These are phyloP conservation scores for Kickxella alabastrina DNA, from an alignment of 192 early-diverging fungal species.

Conservation along the genomic window DNA sequence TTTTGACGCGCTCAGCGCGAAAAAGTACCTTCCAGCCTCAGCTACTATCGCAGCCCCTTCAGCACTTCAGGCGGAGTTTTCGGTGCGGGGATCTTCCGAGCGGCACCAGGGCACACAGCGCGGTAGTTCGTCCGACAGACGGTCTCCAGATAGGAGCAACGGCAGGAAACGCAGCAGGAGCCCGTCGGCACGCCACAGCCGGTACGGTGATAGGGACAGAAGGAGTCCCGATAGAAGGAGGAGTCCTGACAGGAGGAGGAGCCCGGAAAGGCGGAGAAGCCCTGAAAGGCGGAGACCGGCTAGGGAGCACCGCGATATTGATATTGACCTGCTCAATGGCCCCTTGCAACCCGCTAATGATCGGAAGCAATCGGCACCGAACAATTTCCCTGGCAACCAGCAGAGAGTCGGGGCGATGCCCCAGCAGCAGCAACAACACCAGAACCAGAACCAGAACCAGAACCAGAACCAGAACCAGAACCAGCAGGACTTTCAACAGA, in stretches of 20 bases:
- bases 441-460: conserved; percentile 5
- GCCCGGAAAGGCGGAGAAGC: not conserved
- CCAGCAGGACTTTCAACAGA: conserved; percentile 2
- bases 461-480: conserved; percentile 7
- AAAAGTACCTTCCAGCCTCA: conserved; percentile 18
- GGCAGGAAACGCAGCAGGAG: conserved; percentile 6
- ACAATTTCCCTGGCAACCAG: no score
- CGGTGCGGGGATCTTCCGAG: not conserved
- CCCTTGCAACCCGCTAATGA: conserved; percentile 20
- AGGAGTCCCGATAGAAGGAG: no score
- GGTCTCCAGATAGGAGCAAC: conserved; percentile 1
- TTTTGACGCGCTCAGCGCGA: conserved; percentile 22
- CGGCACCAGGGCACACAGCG: not conserved
- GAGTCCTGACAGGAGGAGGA: not conserved
- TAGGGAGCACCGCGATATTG: not conserved
- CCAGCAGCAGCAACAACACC: conserved; percentile 11
- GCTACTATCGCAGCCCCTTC: not conserved
- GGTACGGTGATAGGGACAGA: no score
- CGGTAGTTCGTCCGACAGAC: not conserved
- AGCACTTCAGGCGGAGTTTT: not conserved
- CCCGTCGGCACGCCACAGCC: not conserved
- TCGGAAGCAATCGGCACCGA: no score
- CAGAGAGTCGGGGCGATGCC: not conserved
- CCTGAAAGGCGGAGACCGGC: not conserved
- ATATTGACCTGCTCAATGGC: conserved; percentile 13